Base-by-base conservation (phyloP, 2,329 filamentous ascomycete genomes). In the Tolypocladium pustulatum region DNA sequence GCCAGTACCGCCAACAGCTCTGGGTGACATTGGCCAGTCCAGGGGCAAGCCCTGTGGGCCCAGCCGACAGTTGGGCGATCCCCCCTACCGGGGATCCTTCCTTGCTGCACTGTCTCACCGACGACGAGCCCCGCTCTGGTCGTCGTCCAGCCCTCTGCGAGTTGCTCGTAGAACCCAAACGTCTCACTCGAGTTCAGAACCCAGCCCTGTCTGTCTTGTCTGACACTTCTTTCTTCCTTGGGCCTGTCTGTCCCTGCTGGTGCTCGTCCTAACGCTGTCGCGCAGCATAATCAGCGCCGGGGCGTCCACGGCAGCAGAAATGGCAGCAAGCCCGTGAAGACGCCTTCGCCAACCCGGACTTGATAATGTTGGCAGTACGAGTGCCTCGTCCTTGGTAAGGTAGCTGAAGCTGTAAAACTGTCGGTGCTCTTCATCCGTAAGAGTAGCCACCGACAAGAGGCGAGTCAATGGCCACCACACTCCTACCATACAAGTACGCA, bases 1-100 rank as follows among this genome's bases (percentile, higher is more conserved):
- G 57, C 54, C 55, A 57, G 55, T 59, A 57, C 57, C 51, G 57
- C 55, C 41, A 6, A 17, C 43, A 3, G 38, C 20, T 6, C 37
- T 38, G 37, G 37, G 37, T 17, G 15, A 38, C 37, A n/a, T n/a
- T n/a, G 20, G 20, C 38, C n/a, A 41, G 38, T 3, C 40, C 40
- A 51, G 40, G n/a, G 54, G 54, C 5, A 10, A n/a, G 25, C n/a
- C 25, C 20, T 22, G 27, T 43, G 17, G 10, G 30, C 55, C n/a
- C 25, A 15, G 38, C 38, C 43, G 43, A 49, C 10, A 10, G 13
- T 20, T 30, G 43, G 43, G 41, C 41, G 43, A 49, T 49, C 41
- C 13, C 43, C 32, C 22, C 43, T 12, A 25, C 41, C n/a, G 40
- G n/a, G 38, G 38, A n/a, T 41, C 38, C 38, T 20, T 41, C 38